A percentile compares a stretch with the other conserved stretches of the same genome.
Conservation (phyloP, 257 asterid species). For the Solanum medicagineum region DNA sequence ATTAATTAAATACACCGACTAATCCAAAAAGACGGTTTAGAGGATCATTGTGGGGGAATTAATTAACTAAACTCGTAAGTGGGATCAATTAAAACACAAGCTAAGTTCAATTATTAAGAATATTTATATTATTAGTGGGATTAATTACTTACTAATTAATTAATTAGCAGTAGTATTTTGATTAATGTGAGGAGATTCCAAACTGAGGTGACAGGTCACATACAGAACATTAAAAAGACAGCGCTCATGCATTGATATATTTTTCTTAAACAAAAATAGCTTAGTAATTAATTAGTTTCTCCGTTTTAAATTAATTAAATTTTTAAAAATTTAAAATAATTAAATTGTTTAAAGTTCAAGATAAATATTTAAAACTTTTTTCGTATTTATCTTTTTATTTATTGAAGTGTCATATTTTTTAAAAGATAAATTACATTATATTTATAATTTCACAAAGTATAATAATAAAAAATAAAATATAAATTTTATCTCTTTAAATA, state of each 20-base stretch:
- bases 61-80: neutral
- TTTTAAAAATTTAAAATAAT: no score
- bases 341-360: no score
- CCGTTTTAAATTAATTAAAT: no score
- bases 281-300: neutral
- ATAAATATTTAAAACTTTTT: no score
- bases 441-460: no score
- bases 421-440: no score
- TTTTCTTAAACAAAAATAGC: neutral
- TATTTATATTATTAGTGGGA: constrained; percentile 4
- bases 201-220: constrained; percentile 31
- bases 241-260: neutral
- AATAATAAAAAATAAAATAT: no score
- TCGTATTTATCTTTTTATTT: no score
- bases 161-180: neutral
- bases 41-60: neutral
- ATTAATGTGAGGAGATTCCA: neutral
- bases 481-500: no score
- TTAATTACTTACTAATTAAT: neutral
- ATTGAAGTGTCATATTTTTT: no score
- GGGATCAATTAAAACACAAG: constrained; percentile 20
- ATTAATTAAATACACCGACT: constrained; percentile 27
- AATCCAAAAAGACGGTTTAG: constrained; percentile 29
- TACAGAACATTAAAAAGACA: constrained; percentile 9
- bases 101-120: neutral